Evolutionary conservation across 768 basidiomycete species (phyloP).

Genomic region (Suillus occidentalis): DNA sequence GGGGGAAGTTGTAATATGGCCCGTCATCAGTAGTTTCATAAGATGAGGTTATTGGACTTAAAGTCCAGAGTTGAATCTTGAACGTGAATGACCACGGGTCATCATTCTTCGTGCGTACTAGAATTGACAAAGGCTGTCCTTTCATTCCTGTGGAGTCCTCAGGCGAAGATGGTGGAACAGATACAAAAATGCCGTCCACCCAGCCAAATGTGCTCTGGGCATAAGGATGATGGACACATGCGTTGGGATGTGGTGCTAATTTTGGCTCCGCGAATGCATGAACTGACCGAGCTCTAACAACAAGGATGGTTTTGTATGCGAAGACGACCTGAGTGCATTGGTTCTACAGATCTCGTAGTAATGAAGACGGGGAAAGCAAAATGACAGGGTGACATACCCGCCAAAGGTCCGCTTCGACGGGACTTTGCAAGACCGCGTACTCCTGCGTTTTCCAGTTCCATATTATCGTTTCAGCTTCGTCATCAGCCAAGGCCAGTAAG

Average conservation of each 20-base stretch:
- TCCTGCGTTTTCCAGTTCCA: slow-evolving; percentile 53
- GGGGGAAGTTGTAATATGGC: slow-evolving; percentile 47
- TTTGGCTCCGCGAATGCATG: slow-evolving; percentile 53
- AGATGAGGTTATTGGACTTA: slow-evolving; percentile 29
- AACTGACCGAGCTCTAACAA: slow-evolving; percentile 59
- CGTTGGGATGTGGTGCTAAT: slow-evolving; percentile 28
- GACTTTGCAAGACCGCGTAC: slow-evolving; percentile 47
- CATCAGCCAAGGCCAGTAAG: slow-evolving; percentile 54
- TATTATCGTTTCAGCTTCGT: slow-evolving; percentile 49
- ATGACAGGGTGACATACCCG: slow-evolving; percentile 18
- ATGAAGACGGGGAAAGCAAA: slow-evolving; percentile 1
- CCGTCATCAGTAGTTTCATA: slow-evolving; percentile 17
- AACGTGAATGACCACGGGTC: slow-evolving; percentile 58
- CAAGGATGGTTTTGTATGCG: slow-evolving; percentile 45
- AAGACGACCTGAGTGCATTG: slow-evolving; percentile 54
- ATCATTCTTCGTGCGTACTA: slow-evolving; percentile 58
- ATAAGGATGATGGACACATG: slow-evolving; percentile 34
- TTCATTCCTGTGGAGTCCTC: neutral
- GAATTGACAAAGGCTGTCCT: slow-evolving; percentile 35
- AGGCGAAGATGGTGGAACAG: slow-evolving; percentile 14
- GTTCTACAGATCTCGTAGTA: slow-evolving; percentile 35
- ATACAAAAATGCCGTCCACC: slow-evolving; percentile 59
- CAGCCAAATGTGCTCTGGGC: slow-evolving; percentile 61
- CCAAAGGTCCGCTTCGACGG: slow-evolving; percentile 33
- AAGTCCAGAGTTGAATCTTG: slow-evolving; percentile 55